A percentile compares a stretch with the other conserved stretches of the same genome.
Evolutionary conservation across 2,329 filamentous ascomycete genomes (phyloP).

Genomic region (Elsinoe australis): DNA sequence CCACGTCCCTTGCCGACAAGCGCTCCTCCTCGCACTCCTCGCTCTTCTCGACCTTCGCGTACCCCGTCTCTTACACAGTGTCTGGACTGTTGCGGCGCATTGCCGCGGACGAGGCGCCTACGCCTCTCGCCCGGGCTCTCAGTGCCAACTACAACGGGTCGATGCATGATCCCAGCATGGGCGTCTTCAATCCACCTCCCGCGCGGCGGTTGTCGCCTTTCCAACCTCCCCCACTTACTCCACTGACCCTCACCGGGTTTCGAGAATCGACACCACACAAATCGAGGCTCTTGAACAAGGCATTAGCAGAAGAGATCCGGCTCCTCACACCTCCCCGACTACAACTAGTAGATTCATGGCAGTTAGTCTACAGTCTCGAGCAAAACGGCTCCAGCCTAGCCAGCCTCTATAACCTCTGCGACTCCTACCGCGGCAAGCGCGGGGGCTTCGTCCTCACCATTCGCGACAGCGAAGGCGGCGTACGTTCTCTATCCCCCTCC

Average conservation of each 20-base stretch:
- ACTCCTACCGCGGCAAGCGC: slow-evolving; percentile 56
- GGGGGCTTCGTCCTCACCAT: slow-evolving; percentile 88
- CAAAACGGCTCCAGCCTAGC: slow-evolving; percentile 81
- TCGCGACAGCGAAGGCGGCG: slow-evolving; percentile 64
- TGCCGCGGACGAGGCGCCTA: slow-evolving; percentile 37
- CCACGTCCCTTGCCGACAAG: slow-evolving; percentile 24
- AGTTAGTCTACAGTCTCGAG: slow-evolving; percentile 78
- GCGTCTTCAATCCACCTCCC: slow-evolving; percentile 50
- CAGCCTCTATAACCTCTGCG: slow-evolving; percentile 77
- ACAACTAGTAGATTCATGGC: slow-evolving; percentile 82
- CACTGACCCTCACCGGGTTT: slow-evolving; percentile 63
- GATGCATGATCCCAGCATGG: slow-evolving; percentile 31
- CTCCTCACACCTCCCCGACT: slow-evolving; percentile 78
- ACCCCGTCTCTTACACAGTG: slow-evolving; percentile 43
- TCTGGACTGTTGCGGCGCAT: slow-evolving; percentile 42
- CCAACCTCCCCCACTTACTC: slow-evolving; percentile 80
- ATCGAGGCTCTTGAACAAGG: slow-evolving; percentile 60
- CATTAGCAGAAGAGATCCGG: slow-evolving; percentile 86
- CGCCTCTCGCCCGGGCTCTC: slow-evolving; percentile 30
- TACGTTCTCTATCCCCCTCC: slow-evolving; percentile 39
- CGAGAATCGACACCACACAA: slow-evolving; percentile 50
- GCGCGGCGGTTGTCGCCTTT: slow-evolving; percentile 66
- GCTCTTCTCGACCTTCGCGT: slow-evolving; percentile 40
- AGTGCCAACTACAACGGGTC: slow-evolving; percentile 35
- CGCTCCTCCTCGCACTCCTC: slow-evolving; percentile 21